Evolutionary conservation across 345 rosid species (phyloP).

Genomic region (Eucalyptus guilfoylei): DNA sequence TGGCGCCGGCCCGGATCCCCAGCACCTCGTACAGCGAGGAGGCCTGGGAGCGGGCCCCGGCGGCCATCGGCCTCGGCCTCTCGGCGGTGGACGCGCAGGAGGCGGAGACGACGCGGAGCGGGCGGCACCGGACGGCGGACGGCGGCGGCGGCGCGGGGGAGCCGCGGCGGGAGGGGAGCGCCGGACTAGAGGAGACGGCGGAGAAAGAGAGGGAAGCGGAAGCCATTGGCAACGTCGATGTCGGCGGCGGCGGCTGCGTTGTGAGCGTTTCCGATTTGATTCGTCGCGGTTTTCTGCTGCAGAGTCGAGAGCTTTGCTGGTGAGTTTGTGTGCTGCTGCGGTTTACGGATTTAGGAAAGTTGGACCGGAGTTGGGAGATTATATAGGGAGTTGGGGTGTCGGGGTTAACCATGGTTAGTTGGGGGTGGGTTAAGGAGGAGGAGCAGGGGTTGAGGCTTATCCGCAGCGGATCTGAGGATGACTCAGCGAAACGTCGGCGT

Average conservation of each 20-base stretch:
- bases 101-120: slow-evolving; percentile 20
- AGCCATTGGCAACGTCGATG: neutral
- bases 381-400: neutral
- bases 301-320: neutral
- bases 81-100: slow-evolving; percentile 26
- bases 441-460: neutral
- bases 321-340: neutral
- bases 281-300: neutral
- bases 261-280: neutral
- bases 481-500: neutral
- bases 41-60: neutral
- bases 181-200: neutral
- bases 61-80: slow-evolving; percentile 3
- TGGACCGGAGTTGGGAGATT: neutral
- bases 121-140: slow-evolving; percentile 12
- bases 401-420: neutral
- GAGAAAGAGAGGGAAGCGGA: slow-evolving; percentile 5
- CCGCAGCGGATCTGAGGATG: neutral
- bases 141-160: neutral
- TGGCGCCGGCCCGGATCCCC: slow-evolving; percentile 47
- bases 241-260: neutral
- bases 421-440: neutral
- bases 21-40: slow-evolving; percentile 42
- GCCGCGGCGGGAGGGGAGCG: neutral
- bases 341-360: neutral